Conservation (phyloP, 2,329 filamentous ascomycete species). For the Arachnomyces sp. region DNA sequence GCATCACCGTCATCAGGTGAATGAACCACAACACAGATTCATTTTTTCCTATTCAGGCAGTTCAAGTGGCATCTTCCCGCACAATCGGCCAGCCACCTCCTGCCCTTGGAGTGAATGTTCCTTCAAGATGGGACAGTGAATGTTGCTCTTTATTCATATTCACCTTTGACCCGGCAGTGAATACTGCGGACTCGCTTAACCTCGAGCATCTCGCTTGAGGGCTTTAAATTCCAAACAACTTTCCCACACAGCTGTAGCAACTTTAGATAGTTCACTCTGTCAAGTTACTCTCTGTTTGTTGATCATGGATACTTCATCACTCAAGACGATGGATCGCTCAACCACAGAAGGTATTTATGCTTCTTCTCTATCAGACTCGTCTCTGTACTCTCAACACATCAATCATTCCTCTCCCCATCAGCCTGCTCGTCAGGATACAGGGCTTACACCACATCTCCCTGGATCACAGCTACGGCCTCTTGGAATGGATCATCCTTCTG, state of each 20-base stretch:
- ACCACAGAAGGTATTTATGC: conserved; percentile 32
- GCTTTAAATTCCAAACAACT: neutral
- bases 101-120: no score
- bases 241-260: neutral
- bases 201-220: neutral
- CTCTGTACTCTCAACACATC: conserved; percentile 5
- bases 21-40: no score
- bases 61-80: no score
- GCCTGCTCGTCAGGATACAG: conserved; percentile 28
- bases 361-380: conserved; percentile 17
- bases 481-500: no score
- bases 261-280: conserved; percentile 3
- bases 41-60: no score
- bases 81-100: no score
- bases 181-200: neutral
- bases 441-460: conserved; percentile 36
- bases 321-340: conserved; percentile 14
- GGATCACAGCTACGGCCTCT: conserved; percentile 23
- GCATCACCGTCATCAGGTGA: no score
- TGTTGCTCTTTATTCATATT: no score
- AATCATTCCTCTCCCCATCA: conserved; percentile 15
- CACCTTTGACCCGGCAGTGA: no score
- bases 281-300: conserved; percentile 8
- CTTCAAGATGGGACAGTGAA: no score
- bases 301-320: conserved; percentile 8